A percentile compares a stretch with the other conserved stretches of the same genome.
phyloP scores from a whole-genome alignment of 208 protist species.

The Phytomonas sp. region DNA sequence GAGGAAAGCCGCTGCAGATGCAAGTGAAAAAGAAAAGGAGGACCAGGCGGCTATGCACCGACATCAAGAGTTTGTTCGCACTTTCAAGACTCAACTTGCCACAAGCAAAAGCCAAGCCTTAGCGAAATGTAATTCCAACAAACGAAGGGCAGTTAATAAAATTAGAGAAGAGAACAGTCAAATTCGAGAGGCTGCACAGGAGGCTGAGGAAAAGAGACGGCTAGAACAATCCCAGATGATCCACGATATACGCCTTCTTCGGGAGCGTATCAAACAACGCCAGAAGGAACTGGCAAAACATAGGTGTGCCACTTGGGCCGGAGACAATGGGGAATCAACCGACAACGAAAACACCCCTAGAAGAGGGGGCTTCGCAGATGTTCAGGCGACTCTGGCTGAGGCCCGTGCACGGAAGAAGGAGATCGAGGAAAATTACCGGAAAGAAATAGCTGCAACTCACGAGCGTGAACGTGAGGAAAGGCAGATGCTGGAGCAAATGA shows the following conservation, averaged over 20 bases:
- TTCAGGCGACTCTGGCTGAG: constrained; percentile 17
- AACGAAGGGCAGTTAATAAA: constrained; percentile 23
- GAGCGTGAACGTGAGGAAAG: constrained; percentile 18
- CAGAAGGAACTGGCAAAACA: constrained; percentile 18
- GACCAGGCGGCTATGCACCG: constrained; percentile 10
- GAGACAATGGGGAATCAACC: constrained; percentile 12
- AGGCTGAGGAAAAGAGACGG: constrained; percentile 26
- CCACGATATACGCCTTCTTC: constrained; percentile 49
- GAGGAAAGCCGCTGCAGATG: constrained; percentile 13
- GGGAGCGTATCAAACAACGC: constrained; percentile 32
- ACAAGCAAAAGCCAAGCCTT: constrained; percentile 23
- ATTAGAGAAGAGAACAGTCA: constrained; percentile 30
- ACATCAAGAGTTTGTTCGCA: constrained; percentile 17
- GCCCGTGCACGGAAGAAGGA: constrained; percentile 14
- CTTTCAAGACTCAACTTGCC: constrained; percentile 23
- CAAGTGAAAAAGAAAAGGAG: constrained; percentile 4
- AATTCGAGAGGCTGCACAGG: constrained; percentile 23
- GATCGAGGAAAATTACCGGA: constrained; percentile 21
- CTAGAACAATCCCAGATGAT: constrained; percentile 42
- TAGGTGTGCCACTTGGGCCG: constrained; percentile 14
- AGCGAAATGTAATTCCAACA: constrained; percentile 12
- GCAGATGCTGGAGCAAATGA: constrained; percentile 20
- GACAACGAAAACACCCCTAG: constrained; percentile 6
- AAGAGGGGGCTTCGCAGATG: constrained; percentile 20
- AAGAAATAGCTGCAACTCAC: constrained; percentile 14